Conservation (phyloP, 441 rosid species). For the Flueggea neowawraea region DNA sequence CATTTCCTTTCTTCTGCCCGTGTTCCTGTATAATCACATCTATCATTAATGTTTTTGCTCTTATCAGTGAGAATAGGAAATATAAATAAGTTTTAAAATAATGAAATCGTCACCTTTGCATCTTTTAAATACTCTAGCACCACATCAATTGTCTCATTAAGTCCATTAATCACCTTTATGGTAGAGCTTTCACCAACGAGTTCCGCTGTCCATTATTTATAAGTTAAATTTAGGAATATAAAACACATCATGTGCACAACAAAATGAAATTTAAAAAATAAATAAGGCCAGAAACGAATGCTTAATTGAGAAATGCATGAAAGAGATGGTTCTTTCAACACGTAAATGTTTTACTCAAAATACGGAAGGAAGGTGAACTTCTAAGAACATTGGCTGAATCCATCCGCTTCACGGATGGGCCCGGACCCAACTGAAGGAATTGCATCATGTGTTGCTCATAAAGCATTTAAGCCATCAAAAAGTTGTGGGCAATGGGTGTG, state of each 20-base stretch:
- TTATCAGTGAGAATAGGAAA: slow-evolving; percentile 2
- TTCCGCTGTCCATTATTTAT: slow-evolving; percentile 28
- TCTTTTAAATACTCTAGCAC: slow-evolving; percentile 80
- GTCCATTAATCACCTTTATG: slow-evolving; percentile 57
- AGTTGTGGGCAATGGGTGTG: no score
- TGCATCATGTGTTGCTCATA: no score
- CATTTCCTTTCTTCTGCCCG: slow-evolving; percentile 76
- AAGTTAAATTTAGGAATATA: background rate
- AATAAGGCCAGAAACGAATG: no score
- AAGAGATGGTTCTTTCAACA: no score
- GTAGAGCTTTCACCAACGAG: slow-evolving; percentile 38
- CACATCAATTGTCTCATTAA: slow-evolving; percentile 58
- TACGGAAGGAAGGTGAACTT: no score
- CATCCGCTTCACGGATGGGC: no score
- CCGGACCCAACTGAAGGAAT: no score
- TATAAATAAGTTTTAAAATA: slow-evolving; percentile 1
- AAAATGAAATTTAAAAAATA: no score
- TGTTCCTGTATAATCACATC: slow-evolving; percentile 60
- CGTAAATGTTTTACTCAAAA: no score
- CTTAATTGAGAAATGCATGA: no score
- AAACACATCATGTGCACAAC: background rate
- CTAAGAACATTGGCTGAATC: no score
- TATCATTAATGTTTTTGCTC: background rate
- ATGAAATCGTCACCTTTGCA: slow-evolving; percentile 60
- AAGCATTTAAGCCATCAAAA: no score